Conservation (phyloP, 208 protist species). For the Strigomonas culicis region DNA sequence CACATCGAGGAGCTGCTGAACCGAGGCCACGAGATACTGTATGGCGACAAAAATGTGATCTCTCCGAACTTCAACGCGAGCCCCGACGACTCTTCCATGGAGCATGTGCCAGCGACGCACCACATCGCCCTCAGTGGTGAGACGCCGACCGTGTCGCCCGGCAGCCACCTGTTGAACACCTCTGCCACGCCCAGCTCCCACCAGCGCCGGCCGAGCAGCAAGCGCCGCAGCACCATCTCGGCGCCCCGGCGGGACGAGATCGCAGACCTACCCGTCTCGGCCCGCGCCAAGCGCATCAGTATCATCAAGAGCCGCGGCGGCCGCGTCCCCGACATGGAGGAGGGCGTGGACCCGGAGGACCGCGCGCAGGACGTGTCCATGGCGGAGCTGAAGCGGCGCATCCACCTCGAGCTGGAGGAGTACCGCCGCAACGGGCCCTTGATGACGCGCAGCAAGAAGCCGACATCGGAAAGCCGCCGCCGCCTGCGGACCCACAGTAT, state of each 20-base stretch:
- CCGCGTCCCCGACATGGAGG: slow-evolving; percentile 28
- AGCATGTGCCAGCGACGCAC: too few species aligned
- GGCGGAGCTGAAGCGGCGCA: slow-evolving; percentile 46
- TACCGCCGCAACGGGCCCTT: slow-evolving; percentile 47
- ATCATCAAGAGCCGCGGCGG: slow-evolving; percentile 20
- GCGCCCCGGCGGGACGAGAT: neutral
- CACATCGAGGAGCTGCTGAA: slow-evolving; percentile 55
- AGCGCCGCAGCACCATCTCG: neutral
- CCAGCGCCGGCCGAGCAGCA: too few species aligned
- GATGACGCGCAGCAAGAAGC: slow-evolving; percentile 15
- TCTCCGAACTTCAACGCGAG: too few species aligned
- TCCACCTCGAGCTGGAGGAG: slow-evolving; percentile 61
- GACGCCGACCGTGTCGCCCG: too few species aligned
- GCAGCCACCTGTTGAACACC: too few species aligned
- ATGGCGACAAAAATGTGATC: slow-evolving; percentile 36
- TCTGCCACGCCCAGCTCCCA: too few species aligned
- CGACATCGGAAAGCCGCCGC: neutral
- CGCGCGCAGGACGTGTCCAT: slow-evolving; percentile 36
- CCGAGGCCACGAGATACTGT: slow-evolving; percentile 41
- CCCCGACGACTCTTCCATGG: too few species aligned
- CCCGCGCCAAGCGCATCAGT: slow-evolving; percentile 20
- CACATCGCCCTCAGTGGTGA: too few species aligned
- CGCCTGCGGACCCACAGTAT: neutral
- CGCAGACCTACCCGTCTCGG: slow-evolving; percentile 3
- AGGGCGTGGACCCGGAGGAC: slow-evolving; percentile 42